Conservation (phyloP, 257 asterid species). For the Rubia yunnanensis region DNA sequence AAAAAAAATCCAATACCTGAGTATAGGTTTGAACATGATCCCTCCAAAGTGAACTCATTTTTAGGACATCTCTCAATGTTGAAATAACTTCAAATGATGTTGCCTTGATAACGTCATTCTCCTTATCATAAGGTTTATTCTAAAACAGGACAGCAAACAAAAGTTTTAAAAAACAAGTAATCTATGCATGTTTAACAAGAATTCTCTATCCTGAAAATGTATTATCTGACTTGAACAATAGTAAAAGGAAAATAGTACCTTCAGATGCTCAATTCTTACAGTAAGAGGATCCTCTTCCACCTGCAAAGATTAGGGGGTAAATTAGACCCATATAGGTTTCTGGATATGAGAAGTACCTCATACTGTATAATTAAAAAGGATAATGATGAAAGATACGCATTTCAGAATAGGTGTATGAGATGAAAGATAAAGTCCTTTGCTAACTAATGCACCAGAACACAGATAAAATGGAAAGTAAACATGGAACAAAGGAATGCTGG, state of each 20-base stretch:
- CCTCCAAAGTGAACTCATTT: constrained; percentile 89
- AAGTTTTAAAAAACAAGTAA: background rate
- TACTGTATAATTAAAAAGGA: background rate
- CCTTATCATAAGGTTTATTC: constrained; percentile 82
- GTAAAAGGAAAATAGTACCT: constrained; percentile 37
- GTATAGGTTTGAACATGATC: constrained; percentile 97
- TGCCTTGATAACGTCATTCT: constrained; percentile 85
- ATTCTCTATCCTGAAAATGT: constrained; percentile 2
- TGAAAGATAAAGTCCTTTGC: background rate
- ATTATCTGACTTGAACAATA: constrained; percentile 7
- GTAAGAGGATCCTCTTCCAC: constrained; percentile 95
- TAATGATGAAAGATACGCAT: background rate
- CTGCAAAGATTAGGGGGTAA: constrained; percentile 38
- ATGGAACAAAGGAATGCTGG: background rate
- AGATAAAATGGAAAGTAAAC: background rate
- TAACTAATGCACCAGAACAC: background rate
- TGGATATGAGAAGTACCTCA: background rate
- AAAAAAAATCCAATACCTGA: constrained; percentile 44
- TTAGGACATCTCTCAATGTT: constrained; percentile 82
- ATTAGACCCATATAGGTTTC: constrained; percentile 20
- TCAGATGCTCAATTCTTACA: constrained; percentile 92
- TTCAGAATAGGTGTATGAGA: background rate
- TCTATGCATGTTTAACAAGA: constrained; percentile 4
- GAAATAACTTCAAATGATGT: constrained; percentile 93
- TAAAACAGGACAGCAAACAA: constrained; percentile 30